A percentile compares a stretch with the other conserved stretches of the same genome.
Conservation (phyloP, 108 stramenopile species). For the Cyclotella atomus region DNA sequence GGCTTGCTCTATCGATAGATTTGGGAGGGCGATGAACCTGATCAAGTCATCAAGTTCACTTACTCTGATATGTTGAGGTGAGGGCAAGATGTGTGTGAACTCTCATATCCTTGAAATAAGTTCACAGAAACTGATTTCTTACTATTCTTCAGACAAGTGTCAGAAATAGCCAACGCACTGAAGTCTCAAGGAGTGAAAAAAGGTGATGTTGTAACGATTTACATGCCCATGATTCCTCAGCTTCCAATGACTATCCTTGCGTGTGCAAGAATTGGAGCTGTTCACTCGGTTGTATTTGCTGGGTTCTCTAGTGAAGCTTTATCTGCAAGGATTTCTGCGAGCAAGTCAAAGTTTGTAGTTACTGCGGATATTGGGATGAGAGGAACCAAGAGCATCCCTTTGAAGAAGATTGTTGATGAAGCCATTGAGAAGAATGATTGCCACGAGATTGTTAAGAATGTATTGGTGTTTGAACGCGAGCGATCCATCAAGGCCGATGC, state of each 20-base stretch:
- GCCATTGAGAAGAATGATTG: conserved; percentile 73
- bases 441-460: conserved; percentile 71
- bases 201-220: conserved; percentile 84
- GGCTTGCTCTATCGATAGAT: no score
- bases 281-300: conserved; percentile 93
- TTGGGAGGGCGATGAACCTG: conserved; percentile 86
- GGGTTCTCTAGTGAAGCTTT: conserved; percentile 95
- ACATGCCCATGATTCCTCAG: conserved; percentile 95
- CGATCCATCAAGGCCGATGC: conserved; percentile 31
- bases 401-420: conserved; percentile 92
- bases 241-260: conserved; percentile 87
- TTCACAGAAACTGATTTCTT: no score
- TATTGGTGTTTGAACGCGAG: conserved; percentile 88
- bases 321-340: conserved; percentile 89
- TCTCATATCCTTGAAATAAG: no score
- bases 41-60: conserved; percentile 52
- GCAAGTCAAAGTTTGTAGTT: conserved; percentile 80
- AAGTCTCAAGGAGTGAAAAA: conserved; percentile 64
- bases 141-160: conserved; percentile 63
- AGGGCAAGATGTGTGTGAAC: no score
- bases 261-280: conserved; percentile 85
- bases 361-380: conserved; percentile 89
- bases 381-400: conserved; percentile 75
- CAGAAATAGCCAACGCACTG: conserved; percentile 79
- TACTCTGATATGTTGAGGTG: conserved; percentile 73